Percentiles rank a stretch among this genome's conserved stretches.
Evolutionary conservation across 805 yeast species (phyloP).

Genomic region (Monosporozyma servazzii): DNA sequence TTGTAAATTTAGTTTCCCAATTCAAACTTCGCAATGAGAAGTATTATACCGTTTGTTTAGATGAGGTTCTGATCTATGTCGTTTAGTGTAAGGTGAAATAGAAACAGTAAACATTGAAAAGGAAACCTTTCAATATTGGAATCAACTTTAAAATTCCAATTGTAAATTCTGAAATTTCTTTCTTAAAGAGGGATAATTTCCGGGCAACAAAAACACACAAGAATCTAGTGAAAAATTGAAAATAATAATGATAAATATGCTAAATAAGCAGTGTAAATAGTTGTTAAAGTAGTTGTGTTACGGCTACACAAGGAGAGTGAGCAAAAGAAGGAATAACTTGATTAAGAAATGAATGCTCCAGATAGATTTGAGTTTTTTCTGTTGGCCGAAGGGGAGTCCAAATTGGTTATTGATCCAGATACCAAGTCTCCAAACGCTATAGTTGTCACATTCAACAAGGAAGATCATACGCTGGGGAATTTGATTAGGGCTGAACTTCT

Average conservation of each 20-base stretch:
- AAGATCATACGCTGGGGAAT: constrained; percentile 95
- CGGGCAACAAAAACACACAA: not conserved
- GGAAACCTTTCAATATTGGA: not conserved
- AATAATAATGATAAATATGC: not conserved
- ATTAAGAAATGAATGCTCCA: constrained; percentile 80
- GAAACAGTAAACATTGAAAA: not conserved
- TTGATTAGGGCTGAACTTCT: constrained; percentile 77
- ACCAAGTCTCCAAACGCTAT: constrained; percentile 93
- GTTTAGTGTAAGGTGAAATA: not conserved
- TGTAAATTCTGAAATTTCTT: not conserved
- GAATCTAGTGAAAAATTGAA: not conserved
- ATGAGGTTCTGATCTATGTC: not conserved
- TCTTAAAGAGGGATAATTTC: not conserved
- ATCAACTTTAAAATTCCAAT: not conserved
- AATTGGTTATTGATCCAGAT: constrained; percentile 87
- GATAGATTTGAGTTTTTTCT: constrained; percentile 95
- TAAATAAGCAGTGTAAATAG: not conserved
- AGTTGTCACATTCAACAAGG: constrained; percentile 86
- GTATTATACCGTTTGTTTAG: not conserved
- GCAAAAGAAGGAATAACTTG: not conserved
- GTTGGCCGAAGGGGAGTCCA: constrained; percentile 95
- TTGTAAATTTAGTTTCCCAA: not conserved
- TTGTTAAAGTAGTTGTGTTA: not conserved
- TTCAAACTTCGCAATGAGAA: not conserved
- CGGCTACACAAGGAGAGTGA: not conserved